Conservation (phyloP, 1,284 basidiomycete species). For the Polyporus tsugae region DNA sequence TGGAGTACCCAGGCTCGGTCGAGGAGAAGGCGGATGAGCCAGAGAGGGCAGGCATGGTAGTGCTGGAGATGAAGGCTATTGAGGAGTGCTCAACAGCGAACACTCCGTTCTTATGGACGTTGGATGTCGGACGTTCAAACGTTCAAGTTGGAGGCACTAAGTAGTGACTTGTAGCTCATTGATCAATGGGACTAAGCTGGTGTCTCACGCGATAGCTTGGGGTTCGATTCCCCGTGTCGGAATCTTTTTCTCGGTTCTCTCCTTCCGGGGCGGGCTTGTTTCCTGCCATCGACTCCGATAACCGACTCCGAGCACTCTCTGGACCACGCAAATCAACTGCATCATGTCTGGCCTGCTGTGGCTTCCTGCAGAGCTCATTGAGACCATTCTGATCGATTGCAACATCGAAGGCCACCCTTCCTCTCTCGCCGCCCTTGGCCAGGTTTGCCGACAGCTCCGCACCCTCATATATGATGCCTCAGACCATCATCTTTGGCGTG, state of each 20-base stretch:
- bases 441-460: slow-evolving; percentile 51
- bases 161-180: slow-evolving; percentile 34
- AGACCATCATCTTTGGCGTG: slow-evolving; percentile 61
- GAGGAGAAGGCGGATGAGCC: slow-evolving; percentile 48
- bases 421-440: slow-evolving; percentile 49
- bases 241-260: slow-evolving; percentile 5
- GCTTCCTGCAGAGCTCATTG: slow-evolving; percentile 19
- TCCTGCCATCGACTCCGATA: background rate
- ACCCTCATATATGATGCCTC: slow-evolving; percentile 49
- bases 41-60: slow-evolving; percentile 37
- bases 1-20: slow-evolving; percentile 53
- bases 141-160: slow-evolving; percentile 15
- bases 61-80: background rate
- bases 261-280: background rate
- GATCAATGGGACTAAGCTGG: no score
- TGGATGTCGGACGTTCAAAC: background rate
- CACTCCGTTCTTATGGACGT: background rate
- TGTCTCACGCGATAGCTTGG: slow-evolving; percentile 33
- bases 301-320: background rate
- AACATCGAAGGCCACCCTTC: slow-evolving; percentile 40
- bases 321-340: background rate
- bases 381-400: slow-evolving; percentile 33
- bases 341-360: background rate
- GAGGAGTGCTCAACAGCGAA: background rate
- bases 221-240: slow-evolving; percentile 33